Evolutionary conservation across 164 flowering plant species (phyloP), one percentile per base, ranked within the genome.

Genomic region (Umbilicus rupestris): DNA sequence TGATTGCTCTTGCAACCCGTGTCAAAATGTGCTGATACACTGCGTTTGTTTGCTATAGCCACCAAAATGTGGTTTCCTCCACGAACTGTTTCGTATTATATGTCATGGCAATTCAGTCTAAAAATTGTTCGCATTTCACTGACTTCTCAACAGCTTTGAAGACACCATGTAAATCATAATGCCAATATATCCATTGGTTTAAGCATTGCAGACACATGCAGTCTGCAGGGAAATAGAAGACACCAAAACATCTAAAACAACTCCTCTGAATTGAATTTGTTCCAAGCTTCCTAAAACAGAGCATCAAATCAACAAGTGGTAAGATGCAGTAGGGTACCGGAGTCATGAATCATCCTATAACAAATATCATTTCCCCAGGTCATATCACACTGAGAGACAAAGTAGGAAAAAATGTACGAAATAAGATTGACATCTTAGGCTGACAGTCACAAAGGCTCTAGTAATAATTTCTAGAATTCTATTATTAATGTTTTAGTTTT

Each of bases 211-310:
- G 14, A 26, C 31, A 55, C 3, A 15, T 12, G 33, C 60, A 55
- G 60, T 26, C 5, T 52, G 57, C 29, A 14, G 16, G 60, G 44
- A 14, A 55, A 55, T 28, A 5, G 14, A 55, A 55, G 33, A 55
- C 28, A 14, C 19, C 60, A 1, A 16, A 14, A 12, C 28, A 55
- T 12, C 60, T 50, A 28, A 64, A 31, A 55, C n/a, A 55, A 19
- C 29, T 55, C 60, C 33, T 55, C 60, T 15, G 60, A 55, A 55
- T 55, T 55, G 33, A 55, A 55, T 28, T 55, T 55, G 60, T 55
- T 55, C 60, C 60, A 55, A 55, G 60, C 60, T 55, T 55, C 60
- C 60, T 55, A 55, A 3, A 55, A 28, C 11, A 26, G 29, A 47
- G 20, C 52, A 47, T 47, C 52, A 47, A 22, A 52, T 24, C 30